Evolutionary conservation across 176 grass and related monocot species (phyloP).

Genomic region (Oryza australiensis): DNA sequence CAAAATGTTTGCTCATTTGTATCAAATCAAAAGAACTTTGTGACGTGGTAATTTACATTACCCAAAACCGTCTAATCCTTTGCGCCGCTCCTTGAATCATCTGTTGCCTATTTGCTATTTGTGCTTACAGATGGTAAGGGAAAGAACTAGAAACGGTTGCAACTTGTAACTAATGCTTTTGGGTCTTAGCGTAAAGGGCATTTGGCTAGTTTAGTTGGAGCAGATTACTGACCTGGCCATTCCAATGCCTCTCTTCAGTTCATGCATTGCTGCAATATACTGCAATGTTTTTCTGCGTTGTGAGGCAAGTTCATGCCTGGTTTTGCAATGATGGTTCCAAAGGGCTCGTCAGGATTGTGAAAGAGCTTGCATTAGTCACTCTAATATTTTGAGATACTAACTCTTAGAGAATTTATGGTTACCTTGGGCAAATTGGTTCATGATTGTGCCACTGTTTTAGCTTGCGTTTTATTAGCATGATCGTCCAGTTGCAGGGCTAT

Average conservation of each 20-base stretch:
- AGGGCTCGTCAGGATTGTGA: no score
- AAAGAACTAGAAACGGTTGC: neutral
- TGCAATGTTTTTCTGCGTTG: no score
- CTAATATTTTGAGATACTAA: neutral
- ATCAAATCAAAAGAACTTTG: neutral
- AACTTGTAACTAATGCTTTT: neutral
- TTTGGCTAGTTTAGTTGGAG: no score
- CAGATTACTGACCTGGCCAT: neutral
- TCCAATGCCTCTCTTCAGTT: neutral
- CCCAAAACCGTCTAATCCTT: neutral
- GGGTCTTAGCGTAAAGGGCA: neutral
- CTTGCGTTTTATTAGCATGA: neutral
- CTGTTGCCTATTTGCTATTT: neutral
- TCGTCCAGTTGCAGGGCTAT: neutral
- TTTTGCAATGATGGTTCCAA: neutral
- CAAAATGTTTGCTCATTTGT: constrained; percentile 8
- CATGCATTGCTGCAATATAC: no score
- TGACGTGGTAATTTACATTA: neutral
- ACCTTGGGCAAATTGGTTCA: neutral
- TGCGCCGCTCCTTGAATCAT: neutral
- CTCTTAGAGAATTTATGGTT: neutral
- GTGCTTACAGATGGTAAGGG: neutral
- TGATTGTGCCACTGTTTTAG: neutral
- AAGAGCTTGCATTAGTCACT: no score
- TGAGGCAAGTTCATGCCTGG: neutral